phyloP scores from a whole-genome alignment of 305 asterid genomes.

The Plantago coronopus region DNA sequence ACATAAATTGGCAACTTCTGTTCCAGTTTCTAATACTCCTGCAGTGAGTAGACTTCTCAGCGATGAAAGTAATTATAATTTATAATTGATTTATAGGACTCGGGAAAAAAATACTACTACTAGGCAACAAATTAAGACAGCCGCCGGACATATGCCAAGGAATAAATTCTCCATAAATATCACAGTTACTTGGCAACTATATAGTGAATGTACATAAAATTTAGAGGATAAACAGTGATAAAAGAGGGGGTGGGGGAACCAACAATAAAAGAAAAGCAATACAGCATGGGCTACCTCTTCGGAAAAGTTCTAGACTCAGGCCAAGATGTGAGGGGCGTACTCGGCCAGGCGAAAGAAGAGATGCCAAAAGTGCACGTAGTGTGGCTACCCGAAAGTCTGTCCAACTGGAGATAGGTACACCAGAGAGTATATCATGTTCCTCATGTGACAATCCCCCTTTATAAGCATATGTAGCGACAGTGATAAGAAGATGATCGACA shows the following conservation, averaged over 20 bases:
- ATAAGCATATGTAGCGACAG: conserved; percentile 64
- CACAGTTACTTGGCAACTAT: not conserved
- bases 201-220: not conserved
- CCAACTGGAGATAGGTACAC: conserved; percentile 35
- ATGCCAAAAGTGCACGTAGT: conserved; percentile 80
- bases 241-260: not conserved
- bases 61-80: conserved; percentile 17
- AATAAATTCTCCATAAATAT: not conserved
- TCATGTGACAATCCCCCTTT: conserved; percentile 53
- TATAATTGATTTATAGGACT: not conserved
- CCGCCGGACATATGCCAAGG: too few species aligned
- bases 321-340: conserved; percentile 64
- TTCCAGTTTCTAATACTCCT: conserved; percentile 61
- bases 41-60: conserved; percentile 19
- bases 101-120: too few species aligned
- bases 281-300: conserved; percentile 46
- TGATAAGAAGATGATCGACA: conserved; percentile 58
- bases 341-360: conserved; percentile 73
- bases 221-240: too few species aligned
- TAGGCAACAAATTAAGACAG: too few species aligned
- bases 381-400: conserved; percentile 69
- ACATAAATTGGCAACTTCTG: conserved; percentile 49
- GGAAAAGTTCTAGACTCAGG: conserved; percentile 62
- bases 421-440: conserved; percentile 32
- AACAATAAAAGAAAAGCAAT: too few species aligned